These are phyloP conservation scores for Lichtheimia corymbifera DNA, from an alignment of 371 early-diverging fungal species.

Conservation along the genomic window DNA sequence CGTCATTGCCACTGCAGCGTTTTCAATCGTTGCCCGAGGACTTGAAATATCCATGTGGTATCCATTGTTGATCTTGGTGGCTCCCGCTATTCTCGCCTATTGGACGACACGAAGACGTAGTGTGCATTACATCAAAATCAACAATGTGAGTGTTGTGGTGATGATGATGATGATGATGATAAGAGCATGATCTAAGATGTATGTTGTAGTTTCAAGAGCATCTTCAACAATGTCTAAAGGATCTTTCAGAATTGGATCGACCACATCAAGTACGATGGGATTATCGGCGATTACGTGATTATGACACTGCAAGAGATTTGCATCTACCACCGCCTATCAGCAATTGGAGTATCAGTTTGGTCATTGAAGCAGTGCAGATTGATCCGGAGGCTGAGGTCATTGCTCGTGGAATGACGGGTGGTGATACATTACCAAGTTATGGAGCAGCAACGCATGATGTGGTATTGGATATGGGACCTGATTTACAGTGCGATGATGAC, in stretches of 20 bases:
- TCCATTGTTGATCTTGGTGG: slow-evolving; percentile 31
- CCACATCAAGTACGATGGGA: slow-evolving; percentile 37
- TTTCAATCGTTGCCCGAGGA: slow-evolving; percentile 35
- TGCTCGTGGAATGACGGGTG: slow-evolving; percentile 19
- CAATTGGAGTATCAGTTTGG: slow-evolving; percentile 24
- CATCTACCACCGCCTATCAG: slow-evolving; percentile 18
- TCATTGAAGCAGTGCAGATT: slow-evolving; percentile 34
- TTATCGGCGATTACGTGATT: slow-evolving; percentile 29
- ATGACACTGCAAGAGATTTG: slow-evolving; percentile 26
- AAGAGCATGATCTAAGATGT: not conserved
- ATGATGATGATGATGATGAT: not conserved
- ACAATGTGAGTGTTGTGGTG: slow-evolving; percentile 17
- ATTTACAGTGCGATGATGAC: not conserved
- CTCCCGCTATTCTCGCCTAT: slow-evolving; percentile 33
- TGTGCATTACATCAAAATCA: slow-evolving; percentile 21
- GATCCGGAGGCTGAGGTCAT: slow-evolving; percentile 24
- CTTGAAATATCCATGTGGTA: slow-evolving; percentile 34
- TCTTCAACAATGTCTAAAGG: slow-evolving; percentile 31
- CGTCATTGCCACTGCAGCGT: slow-evolving; percentile 36
- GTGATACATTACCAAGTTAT: slow-evolving; percentile 35
- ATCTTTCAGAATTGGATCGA: slow-evolving; percentile 31
- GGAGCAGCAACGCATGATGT: slow-evolving; percentile 30
- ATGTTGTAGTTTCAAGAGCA: slow-evolving; percentile 31
- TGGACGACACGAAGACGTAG: slow-evolving; percentile 38
- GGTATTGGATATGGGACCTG: slow-evolving; percentile 38